Conservation (phyloP, 202 grass and related monocot species). For the Alloteropsis angusta region DNA sequence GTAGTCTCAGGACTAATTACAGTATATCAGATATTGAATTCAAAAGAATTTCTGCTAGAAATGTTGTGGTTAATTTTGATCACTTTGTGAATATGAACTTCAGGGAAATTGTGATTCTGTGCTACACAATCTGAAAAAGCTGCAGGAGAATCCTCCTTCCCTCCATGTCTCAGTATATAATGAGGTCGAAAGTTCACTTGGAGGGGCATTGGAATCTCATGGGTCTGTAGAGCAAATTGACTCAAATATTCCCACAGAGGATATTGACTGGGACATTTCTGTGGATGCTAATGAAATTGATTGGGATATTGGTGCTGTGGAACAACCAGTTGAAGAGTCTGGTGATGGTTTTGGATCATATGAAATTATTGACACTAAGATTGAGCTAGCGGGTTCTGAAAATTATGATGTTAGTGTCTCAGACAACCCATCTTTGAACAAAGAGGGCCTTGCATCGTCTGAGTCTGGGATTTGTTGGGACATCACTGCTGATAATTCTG, state of each 20-base stretch:
- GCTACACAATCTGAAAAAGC: conserved; percentile 53
- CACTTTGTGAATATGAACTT: conserved; percentile 27
- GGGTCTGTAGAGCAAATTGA: conserved; percentile 24
- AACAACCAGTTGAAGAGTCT: conserved; percentile 62
- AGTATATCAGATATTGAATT: background rate
- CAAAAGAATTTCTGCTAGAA: background rate
- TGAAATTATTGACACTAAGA: conserved; percentile 72
- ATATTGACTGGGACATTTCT: conserved; percentile 93
- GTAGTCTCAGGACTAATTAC: conserved; percentile 18
- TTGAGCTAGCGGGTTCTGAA: conserved; percentile 52
- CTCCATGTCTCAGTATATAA: conserved; percentile 59
- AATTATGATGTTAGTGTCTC: conserved; percentile 37
- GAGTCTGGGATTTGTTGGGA: conserved; percentile 77
- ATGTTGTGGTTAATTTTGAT: conserved; percentile 16
- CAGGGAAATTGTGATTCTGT: conserved; percentile 47
- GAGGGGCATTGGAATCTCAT: conserved; percentile 28
- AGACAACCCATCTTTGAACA: conserved; percentile 33
- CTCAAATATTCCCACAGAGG: conserved; percentile 35
- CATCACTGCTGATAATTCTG: conserved; percentile 44
- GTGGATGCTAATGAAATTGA: conserved; percentile 76
- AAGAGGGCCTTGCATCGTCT: conserved; percentile 28
- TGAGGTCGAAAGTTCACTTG: conserved; percentile 58
- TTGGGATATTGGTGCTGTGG: conserved; percentile 78
- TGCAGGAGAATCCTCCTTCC: conserved; percentile 61
- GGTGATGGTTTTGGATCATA: conserved; percentile 53